Percentiles rank a stretch among this genome's conserved stretches.
Evolutionary conservation across 176 grass and related monocot genomes (phyloP).

Genomic region (Aegilops sharonensis): DNA sequence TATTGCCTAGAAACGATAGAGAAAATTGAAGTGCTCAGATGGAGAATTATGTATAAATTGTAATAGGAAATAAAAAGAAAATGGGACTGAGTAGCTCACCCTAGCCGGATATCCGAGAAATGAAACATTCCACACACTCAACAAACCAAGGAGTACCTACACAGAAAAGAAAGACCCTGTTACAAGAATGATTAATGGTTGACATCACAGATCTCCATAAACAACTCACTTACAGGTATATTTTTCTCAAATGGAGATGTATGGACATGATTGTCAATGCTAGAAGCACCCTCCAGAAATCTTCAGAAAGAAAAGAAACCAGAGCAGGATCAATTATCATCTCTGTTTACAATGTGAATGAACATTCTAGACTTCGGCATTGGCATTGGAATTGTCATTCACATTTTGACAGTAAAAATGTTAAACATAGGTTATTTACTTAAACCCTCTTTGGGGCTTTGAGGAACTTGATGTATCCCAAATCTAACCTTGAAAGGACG

Average conservation of each 20-base stretch:
- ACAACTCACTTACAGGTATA: conserved; percentile 72
- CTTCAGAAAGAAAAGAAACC: conserved; percentile 48
- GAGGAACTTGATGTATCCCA: not conserved
- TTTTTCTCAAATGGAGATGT: conserved; percentile 87
- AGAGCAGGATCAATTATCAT: not conserved
- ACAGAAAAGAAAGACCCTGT: conserved; percentile 31
- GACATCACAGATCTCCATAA: conserved; percentile 5
- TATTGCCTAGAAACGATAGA: conserved; percentile 63
- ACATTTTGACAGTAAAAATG: conserved; percentile 24
- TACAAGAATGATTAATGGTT: conserved; percentile 25
- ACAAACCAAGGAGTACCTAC: conserved; percentile 95
- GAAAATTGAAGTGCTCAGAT: conserved; percentile 6
- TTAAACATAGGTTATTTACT: not conserved
- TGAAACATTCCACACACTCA: conserved; percentile 98
- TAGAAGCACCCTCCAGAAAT: conserved; percentile 94
- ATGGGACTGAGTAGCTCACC: conserved; percentile 41
- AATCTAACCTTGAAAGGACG: not conserved
- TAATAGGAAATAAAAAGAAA: conserved; percentile 11
- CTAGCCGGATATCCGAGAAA: conserved; percentile 95
- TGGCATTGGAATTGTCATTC: not conserved
- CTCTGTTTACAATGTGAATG: not conserved
- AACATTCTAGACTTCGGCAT: not conserved
- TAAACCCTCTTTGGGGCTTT: not conserved
- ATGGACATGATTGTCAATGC: conserved; percentile 79
- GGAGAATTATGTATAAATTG: not conserved